Base-by-base conservation (phyloP, 352 stramenopile species). In the Vaucheria bursata region DNA sequence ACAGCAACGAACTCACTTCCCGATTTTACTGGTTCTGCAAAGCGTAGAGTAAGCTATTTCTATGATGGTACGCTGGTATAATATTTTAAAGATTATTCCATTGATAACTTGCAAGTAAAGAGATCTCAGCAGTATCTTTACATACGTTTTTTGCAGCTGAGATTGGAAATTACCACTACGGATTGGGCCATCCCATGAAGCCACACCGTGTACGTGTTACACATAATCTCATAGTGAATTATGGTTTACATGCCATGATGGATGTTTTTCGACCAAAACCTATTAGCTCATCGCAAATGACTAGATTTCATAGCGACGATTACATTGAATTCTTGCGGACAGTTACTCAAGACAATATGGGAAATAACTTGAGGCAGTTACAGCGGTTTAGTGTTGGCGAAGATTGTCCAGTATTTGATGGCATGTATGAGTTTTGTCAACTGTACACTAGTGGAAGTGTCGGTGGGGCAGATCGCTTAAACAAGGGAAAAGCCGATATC, bases 321-420 rank as follows among this genome's bases (percentile, higher is more conserved):
- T 99, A 99, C 90, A 97, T 99, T 83, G 97, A 99, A 81, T 99
- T 99, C 81, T 79, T 99, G 69, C 90, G 92, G 1, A 90, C 96
- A 12, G 95, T 99, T 71, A 98, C 95, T 31, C 96, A 96, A 29
- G 95, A 99, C 85, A 99, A 99, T 85, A 98, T 98, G 93, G 87
- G 94, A 77, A 90, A 97, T 34, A 78, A 84, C 45, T 49, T 85
- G 12, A 65, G 84, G 33, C 80, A 89, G 65, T 74, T 89, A 52
- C 77, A 87, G 68, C 50, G 85, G 35, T 89, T 99, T 86, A 99
- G 99, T 81, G 95, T 99, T n/a, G 95, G 95, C 75, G 95, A 99
- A 79, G 96, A 99, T 85, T 99, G 96, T 84, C 96, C 96, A 0
- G 96, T 99, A 0, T 99, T 99, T 86, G 96, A 99, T 84, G 96